phyloP scores from a whole-genome alignment of 345 rosid genomes.

The Hibiscus syriacus region DNA sequence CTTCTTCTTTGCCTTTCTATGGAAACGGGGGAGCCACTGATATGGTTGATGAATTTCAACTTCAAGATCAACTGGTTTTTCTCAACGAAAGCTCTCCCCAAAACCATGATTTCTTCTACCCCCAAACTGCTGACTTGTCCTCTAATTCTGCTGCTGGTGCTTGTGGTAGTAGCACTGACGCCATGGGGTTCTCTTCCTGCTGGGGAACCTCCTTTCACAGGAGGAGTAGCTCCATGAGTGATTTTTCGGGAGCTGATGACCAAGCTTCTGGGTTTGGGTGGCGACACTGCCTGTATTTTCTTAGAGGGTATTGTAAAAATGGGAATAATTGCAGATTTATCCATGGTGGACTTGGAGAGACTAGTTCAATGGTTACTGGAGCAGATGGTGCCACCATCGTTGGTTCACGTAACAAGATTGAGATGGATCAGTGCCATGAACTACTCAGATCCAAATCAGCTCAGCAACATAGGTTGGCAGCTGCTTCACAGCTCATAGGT shows the following conservation, averaged over 20 bases:
- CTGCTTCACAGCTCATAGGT: constrained; percentile 22
- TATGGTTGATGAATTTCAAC: constrained; percentile 53
- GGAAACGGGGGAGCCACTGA: constrained; percentile 43
- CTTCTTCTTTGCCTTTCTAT: constrained; percentile 38
- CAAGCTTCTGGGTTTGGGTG: not conserved
- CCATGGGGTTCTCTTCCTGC: not conserved
- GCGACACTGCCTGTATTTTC: not conserved
- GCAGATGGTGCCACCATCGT: not conserved
- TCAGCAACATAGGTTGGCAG: constrained; percentile 46
- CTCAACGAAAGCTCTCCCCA: constrained; percentile 43
- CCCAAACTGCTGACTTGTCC: no score
- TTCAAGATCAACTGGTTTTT: constrained; percentile 61
- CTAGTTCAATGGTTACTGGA: not conserved
- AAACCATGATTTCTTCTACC: constrained; percentile 32
- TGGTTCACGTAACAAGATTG: not conserved
- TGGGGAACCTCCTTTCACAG: not conserved
- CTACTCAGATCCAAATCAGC: constrained; percentile 77
- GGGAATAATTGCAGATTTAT: not conserved
- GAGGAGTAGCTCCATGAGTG: not conserved
- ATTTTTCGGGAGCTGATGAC: not conserved
- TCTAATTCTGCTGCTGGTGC: not conserved
- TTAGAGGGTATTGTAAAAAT: not conserved
- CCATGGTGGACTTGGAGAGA: not conserved
- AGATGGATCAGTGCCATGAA: constrained; percentile 42
- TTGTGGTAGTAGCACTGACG: not conserved